Conservation (phyloP, 2,329 filamentous ascomycete genomes). For the Pseudocercospora macadamiae region DNA sequence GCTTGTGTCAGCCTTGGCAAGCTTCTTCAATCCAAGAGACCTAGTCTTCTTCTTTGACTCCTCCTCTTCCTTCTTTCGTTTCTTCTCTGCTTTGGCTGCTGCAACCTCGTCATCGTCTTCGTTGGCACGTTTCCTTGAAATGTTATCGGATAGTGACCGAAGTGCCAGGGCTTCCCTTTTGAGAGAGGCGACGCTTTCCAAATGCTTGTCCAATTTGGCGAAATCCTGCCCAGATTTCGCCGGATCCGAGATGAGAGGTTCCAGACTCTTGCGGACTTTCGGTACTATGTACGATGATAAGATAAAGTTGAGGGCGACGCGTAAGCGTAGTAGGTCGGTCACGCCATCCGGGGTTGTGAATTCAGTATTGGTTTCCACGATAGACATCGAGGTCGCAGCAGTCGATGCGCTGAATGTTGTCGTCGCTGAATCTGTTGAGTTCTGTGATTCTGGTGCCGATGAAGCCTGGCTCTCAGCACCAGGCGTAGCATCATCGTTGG, state of each 20-base stretch:
- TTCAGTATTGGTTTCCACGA: slow-evolving; percentile 30
- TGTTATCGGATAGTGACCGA: slow-evolving; percentile 69
- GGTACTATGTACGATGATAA: slow-evolving; percentile 62
- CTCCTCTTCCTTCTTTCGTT: slow-evolving; percentile 82
- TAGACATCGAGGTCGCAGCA: slow-evolving; percentile 34
- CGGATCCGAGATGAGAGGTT: slow-evolving; percentile 44
- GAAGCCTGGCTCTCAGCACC: slow-evolving; percentile 21
- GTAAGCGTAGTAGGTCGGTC: slow-evolving; percentile 63
- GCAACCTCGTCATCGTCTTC: slow-evolving; percentile 67
- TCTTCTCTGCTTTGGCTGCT: slow-evolving; percentile 67
- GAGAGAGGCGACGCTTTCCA: slow-evolving; percentile 66
- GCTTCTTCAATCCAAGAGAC: slow-evolving; percentile 73
- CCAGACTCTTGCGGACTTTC: slow-evolving; percentile 48
- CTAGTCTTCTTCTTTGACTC: slow-evolving; percentile 81
- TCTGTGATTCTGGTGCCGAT: slow-evolving; percentile 24
- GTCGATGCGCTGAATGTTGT: slow-evolving; percentile 27
- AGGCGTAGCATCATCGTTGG: slow-evolving; percentile 27
- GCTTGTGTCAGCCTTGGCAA: slow-evolving; percentile 86
- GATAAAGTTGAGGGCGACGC: slow-evolving; percentile 67
- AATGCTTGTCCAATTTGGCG: slow-evolving; percentile 68
- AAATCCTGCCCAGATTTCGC: slow-evolving; percentile 60
- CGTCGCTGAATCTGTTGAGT: slow-evolving; percentile 33
- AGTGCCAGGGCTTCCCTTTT: slow-evolving; percentile 72
- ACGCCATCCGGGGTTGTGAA: slow-evolving; percentile 44
- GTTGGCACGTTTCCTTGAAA: slow-evolving; percentile 62